A percentile compares a stretch with the other conserved stretches of the same genome.
Conservation (phyloP, 306 rosid genomes). For the Echinosophora koreensis region DNA sequence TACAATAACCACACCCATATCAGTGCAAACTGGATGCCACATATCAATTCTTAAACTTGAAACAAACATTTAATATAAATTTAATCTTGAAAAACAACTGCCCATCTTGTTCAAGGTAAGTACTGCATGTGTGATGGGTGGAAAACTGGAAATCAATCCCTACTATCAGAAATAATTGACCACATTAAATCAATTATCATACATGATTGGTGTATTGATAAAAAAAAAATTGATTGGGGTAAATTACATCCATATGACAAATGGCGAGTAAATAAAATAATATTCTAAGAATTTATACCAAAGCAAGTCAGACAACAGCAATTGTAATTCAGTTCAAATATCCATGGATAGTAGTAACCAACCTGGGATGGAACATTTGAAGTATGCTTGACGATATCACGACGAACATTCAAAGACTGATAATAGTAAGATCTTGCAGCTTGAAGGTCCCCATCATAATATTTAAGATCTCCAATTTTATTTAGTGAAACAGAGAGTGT, state of each 20-base stretch:
- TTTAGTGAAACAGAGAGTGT: conserved; percentile 96
- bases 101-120: not conserved
- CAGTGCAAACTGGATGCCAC: not conserved
- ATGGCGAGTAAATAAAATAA: conserved; percentile 19
- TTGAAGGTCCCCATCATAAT: conserved; percentile 86
- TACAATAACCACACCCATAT: not conserved
- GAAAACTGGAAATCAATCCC: conserved; percentile 4
- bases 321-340: conserved; percentile 15
- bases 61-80: not conserved
- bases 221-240: not conserved
- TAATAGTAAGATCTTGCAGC: conserved; percentile 83
- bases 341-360: conserved; percentile 40
- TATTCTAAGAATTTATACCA: conserved; percentile 1
- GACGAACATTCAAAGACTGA: conserved; percentile 85
- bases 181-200: not conserved
- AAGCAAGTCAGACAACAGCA: conserved; percentile 28
- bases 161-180: not conserved
- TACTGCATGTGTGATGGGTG: not conserved
- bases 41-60: not conserved
- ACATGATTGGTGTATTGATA: not conserved
- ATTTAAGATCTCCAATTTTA: conserved; percentile 97
- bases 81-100: not conserved
- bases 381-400: conserved; percentile 68
- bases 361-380: conserved; percentile 83
- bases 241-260: conserved; percentile 30